Base-by-base conservation (phyloP, 2,329 filamentous ascomycete species). In the Colletotrichum godetiae region DNA sequence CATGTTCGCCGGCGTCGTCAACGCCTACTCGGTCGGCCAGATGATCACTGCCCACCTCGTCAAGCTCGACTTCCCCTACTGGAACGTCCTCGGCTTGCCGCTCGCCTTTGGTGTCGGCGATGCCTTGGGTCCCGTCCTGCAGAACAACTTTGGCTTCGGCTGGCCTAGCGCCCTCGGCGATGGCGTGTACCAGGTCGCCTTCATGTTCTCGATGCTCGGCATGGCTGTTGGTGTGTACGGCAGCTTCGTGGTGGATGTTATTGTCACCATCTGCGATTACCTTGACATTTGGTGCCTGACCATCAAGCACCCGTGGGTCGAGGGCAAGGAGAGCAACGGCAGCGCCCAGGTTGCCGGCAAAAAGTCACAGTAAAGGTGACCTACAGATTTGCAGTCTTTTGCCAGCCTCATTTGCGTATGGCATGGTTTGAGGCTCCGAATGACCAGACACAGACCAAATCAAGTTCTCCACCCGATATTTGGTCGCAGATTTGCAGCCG, bases 251-350 rank as follows among this genome's bases (percentile, higher is more conserved):
- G 94, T 97, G 37, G 97, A 98, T 81, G 95, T 98, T 69, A 98
- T 99, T 77, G 95, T 97, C 73, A 97, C 95, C 35, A 98, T 99
- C 78, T 99, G 97, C 84, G 97, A 99, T 82, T 98, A 97, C 82
- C 88, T 98, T 74, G 97, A 99, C 81, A 99, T 99, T 77, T 98
- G 95, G 95, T 99, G 97, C 81, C 87, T 99, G 81, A 97, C 94
- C 1, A 99, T 99, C 85, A 99, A 99, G 89, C 92, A 98, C 78
- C 91, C 90, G 27, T 87, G 88, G 75, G 84, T 87, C 29, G 88
- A 89, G 78, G 83, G 77, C 15, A 70, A 77, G 58, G 64, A 79
- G 67, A 77, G 82, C 64, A 82, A 84, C 70, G 80, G 65, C 49
- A 60, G 31, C 22, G 56, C 61, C 57, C 57, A 80, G 5, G 77